Base-by-base conservation (phyloP, 805 yeast genomes). In the Candida andamanensis region DNA sequence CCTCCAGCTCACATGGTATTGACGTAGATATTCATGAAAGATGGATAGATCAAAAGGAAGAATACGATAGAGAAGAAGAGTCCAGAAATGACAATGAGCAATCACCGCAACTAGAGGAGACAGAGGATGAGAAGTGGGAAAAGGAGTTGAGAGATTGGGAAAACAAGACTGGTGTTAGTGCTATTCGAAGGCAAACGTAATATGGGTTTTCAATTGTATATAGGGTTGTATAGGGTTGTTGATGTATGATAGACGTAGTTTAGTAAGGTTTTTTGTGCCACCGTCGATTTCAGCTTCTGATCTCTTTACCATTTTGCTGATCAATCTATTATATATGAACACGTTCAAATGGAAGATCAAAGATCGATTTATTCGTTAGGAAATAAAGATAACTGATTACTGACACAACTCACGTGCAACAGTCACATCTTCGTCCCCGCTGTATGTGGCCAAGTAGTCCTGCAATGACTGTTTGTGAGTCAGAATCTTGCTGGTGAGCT, bases 11-110 rank as follows among this genome's bases (percentile, higher is more conserved):
- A 28, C 76, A 65, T 4, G 44, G 36, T 19, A 58, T 63, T 28
- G 74, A 72, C 11, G 62, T 76, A 5, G 96, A 89, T 52, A 74
- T 86, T 4, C 98, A 92, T 45, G 98, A 92, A 44, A 69, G 99
- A 38, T 92, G 98, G 98, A 74, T 92, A 8, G 96, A 85, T 36
- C 69, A 79, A 43, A 92, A 89, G 52, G 81, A 74, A 17, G 64
- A 63, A 30, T 87, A 85, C 55, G 98, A 92, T 42, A 69, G 73
- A 30, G 33, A 46, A 30, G 72, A 63, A 36, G 18, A 31, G 11
- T n/a, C n/a, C n/a, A n/a, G n/a, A n/a, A n/a, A n/a, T n/a, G n/a
- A n/a, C n/a, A 49, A 52, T 22, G 66, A 67, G 30, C 82, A 75
- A 40, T n/a, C n/a, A n/a, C n/a, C n/a, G n/a, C n/a, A n/a, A n/a